A percentile compares a stretch with the other conserved stretches of the same genome.
These are phyloP conservation scores for Geotrichum citri-aurantii DNA, from an alignment of 1,139 yeast species.

Conservation along the genomic window DNA sequence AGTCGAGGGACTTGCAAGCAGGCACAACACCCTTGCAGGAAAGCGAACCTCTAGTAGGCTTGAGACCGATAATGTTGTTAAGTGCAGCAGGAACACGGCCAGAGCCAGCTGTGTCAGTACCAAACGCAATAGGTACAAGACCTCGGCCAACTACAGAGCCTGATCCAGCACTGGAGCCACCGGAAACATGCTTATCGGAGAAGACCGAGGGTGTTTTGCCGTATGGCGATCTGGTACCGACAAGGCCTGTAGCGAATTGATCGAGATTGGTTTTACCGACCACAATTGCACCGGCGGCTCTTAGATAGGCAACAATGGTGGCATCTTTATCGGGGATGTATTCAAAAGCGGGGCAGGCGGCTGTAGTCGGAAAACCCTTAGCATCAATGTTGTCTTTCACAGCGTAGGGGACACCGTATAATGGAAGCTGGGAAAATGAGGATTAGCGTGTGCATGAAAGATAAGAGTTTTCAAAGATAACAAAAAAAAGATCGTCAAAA, in stretches of 20 bases:
- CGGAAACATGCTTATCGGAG: conserved; percentile 69
- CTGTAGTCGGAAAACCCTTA: conserved; percentile 76
- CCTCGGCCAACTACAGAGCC: conserved; percentile 88
- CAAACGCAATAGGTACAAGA: conserved; percentile 77
- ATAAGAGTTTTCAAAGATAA: background rate
- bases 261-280: conserved; percentile 91
- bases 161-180: conserved; percentile 96
- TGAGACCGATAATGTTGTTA: conserved; percentile 83
- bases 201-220: conserved; percentile 82
- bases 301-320: conserved; percentile 60
- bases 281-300: conserved; percentile 82
- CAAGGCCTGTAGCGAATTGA: conserved; percentile 95
- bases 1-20: conserved; percentile 93
- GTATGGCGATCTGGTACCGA: conserved; percentile 91
- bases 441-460: background rate
- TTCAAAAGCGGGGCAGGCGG: conserved; percentile 84
- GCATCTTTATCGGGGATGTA: conserved; percentile 68
- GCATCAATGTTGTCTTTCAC: conserved; percentile 93
- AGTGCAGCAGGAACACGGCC: conserved; percentile 97
- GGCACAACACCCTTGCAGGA: conserved; percentile 89
- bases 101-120: conserved; percentile 98
- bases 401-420: conserved; percentile 92
- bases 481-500: background rate
- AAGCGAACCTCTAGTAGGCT: conserved; percentile 85
- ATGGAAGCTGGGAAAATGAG: conserved; percentile 40